Conservation (phyloP, 1,139 yeast species). For the Sporopachydermia cereana region DNA sequence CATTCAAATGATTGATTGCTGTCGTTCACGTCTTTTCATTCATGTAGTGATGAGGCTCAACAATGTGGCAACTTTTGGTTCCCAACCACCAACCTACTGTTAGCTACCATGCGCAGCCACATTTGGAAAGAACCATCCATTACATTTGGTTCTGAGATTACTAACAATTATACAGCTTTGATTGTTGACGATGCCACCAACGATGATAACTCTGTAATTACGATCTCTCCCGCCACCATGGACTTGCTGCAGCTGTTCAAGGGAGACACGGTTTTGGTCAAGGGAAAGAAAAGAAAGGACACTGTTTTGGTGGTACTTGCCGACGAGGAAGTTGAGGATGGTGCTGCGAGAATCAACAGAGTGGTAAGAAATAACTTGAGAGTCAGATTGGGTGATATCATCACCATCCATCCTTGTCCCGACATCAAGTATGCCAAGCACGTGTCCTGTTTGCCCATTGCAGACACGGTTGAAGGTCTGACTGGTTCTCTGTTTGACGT, state of each 20-base stretch:
- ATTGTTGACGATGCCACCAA: constrained; percentile 94
- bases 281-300: constrained; percentile 97
- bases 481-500: constrained; percentile 97
- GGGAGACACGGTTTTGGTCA: constrained; percentile 94
- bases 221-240: constrained; percentile 93
- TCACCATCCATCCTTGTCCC: constrained; percentile 90
- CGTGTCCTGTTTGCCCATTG: constrained; percentile 57
- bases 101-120: too few relatives aligned
- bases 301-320: constrained; percentile 94
- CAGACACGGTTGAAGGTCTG: constrained; percentile 96
- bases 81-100: too few relatives aligned
- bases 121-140: too few relatives aligned
- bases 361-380: constrained; percentile 92
- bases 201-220: constrained; percentile 93
- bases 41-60: too few relatives aligned
- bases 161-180: constrained; percentile 32
- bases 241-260: constrained; percentile 89
- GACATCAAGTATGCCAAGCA: constrained; percentile 80
- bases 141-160: too few relatives aligned
- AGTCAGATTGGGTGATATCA: constrained; percentile 86
- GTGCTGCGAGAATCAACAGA: constrained; percentile 87
- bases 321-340: constrained; percentile 95
- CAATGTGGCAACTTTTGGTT: too few relatives aligned
- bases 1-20: too few relatives aligned
- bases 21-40: too few relatives aligned